Conservation (phyloP, 2,329 filamentous ascomycete species). For the Zasmidium citrigriseum region DNA sequence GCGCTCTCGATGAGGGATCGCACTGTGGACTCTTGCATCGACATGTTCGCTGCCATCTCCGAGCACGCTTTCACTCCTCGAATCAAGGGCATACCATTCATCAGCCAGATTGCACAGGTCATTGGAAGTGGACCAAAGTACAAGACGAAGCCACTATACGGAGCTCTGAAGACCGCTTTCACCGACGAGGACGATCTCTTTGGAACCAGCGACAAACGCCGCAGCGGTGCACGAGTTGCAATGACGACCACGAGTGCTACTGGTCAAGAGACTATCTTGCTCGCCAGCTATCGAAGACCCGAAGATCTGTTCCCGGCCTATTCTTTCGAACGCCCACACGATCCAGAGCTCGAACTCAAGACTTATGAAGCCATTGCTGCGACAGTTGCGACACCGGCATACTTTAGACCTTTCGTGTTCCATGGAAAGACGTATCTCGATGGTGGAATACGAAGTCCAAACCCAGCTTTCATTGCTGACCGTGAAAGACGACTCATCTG, state of each 20-base stretch:
- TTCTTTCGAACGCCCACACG: constrained; percentile 43
- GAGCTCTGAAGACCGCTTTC: constrained; percentile 43
- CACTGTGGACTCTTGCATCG: constrained; percentile 41
- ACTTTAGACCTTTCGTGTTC: constrained; percentile 53
- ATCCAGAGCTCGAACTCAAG: constrained; percentile 43
- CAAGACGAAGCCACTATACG: constrained; percentile 36
- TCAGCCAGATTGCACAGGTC: constrained; percentile 33
- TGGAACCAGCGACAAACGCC: constrained; percentile 24
- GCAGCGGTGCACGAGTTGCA: constrained; percentile 40
- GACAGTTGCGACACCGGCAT: constrained; percentile 52
- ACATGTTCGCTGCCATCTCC: constrained; percentile 42
- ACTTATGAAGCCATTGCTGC: constrained; percentile 56
- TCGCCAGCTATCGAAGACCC: constrained; percentile 49
- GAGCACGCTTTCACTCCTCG: constrained; percentile 46
- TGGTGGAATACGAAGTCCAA: constrained; percentile 52
- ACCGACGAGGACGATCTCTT: constrained; percentile 35
- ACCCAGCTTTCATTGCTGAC: constrained; percentile 54
- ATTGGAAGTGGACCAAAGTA: constrained; percentile 33
- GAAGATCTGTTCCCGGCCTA: constrained; percentile 35
- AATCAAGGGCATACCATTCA: constrained; percentile 36
- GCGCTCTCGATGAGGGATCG: constrained; percentile 43
- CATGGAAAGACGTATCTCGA: constrained; percentile 54
- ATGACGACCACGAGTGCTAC: constrained; percentile 45
- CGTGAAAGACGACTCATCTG: constrained; percentile 42
- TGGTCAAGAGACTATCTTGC: constrained; percentile 42